These are phyloP conservation scores for Inga oerstediana DNA, from an alignment of 306 rosid genomes.

Conservation along the genomic window DNA sequence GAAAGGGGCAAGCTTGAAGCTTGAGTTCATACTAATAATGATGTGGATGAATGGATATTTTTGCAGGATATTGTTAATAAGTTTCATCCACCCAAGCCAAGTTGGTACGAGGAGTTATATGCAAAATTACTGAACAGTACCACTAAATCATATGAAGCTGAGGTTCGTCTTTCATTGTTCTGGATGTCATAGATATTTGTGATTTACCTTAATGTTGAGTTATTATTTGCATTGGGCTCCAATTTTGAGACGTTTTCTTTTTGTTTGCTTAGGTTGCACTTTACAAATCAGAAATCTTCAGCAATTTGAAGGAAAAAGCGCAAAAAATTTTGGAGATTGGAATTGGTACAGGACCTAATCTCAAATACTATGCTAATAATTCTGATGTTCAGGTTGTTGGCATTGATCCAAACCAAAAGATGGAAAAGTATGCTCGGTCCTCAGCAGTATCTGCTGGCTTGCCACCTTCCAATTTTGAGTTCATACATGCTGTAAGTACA, in stretches of 20 bases:
- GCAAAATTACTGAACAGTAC: constrained; percentile 55
- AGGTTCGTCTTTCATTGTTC: constrained; percentile 2
- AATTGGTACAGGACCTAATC: constrained; percentile 84
- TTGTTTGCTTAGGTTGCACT: constrained; percentile 63
- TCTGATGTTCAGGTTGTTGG: constrained; percentile 64
- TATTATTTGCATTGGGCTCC: neutral
- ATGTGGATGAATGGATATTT: neutral
- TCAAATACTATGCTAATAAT: constrained; percentile 61
- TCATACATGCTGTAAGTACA: constrained; percentile 70
- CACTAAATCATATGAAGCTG: constrained; percentile 45
- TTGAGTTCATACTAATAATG: constrained; percentile 17
- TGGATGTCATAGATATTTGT: too few relatives aligned
- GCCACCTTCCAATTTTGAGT: constrained; percentile 66
- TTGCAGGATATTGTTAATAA: constrained; percentile 53
- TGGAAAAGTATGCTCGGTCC: constrained; percentile 80
- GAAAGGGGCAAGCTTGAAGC: neutral
- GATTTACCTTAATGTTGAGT: neutral
- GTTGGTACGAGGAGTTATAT: constrained; percentile 84
- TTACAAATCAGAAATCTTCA: constrained; percentile 67
- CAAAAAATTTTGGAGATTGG: constrained; percentile 83
- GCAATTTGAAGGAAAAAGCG: constrained; percentile 68
- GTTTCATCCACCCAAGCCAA: constrained; percentile 74
- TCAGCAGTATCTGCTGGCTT: constrained; percentile 65
- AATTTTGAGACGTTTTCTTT: constrained; percentile 14
- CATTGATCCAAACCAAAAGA: constrained; percentile 77